Evolutionary conservation across 768 basidiomycete genomes (phyloP), one percentile per base, ranked within the genome.

Genomic region (Termitomyces sp.): DNA sequence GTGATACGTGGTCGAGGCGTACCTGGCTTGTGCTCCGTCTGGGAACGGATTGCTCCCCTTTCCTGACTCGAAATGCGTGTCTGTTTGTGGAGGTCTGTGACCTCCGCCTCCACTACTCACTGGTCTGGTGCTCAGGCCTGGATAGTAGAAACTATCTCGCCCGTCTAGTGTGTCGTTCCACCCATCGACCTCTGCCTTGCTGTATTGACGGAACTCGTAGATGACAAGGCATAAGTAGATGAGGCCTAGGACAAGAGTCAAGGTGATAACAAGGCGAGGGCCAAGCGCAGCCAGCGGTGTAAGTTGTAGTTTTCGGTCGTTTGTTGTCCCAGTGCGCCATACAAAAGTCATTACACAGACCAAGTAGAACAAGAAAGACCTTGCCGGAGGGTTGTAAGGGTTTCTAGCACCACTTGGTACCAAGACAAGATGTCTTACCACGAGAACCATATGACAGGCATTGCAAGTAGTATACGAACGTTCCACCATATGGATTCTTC

Each of bases 351-450:
- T 74, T 61, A 90, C 84, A 16, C 84, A 74, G 4, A 75, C 65
- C 60, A 86, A 68, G 69, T 90, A 90, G 50, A 83, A 74, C 8
- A 87, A 72, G 78, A 90, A 84, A 0, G 88, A 84, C 83, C 83
- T 84, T 46, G 12, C 12, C 3, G 34, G 45, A 39, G 33, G 1
- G 24, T 10, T 29, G 28, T 16, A n/a, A 24, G 18, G 16, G 53
- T n/a, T 6, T 18, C 15, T 0, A 20, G 9, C 4, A 33, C 36
- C 15, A 37, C 6, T 29, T 29, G 6, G 29, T 6, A 29, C 36
- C 16, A 16, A 15, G 20, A 29, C 3, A 4, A 31, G 8, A 24
- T 1, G 5, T 56, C 65, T 12, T 59, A 84, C 86, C 86, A 90
- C 5, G 86, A 78, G 56, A 89, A 78, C 83, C 86, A 89, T 5